Evolutionary conservation across 192 early-diverging fungal species (phyloP).

Genomic region (Umbelopsis vinacea): DNA sequence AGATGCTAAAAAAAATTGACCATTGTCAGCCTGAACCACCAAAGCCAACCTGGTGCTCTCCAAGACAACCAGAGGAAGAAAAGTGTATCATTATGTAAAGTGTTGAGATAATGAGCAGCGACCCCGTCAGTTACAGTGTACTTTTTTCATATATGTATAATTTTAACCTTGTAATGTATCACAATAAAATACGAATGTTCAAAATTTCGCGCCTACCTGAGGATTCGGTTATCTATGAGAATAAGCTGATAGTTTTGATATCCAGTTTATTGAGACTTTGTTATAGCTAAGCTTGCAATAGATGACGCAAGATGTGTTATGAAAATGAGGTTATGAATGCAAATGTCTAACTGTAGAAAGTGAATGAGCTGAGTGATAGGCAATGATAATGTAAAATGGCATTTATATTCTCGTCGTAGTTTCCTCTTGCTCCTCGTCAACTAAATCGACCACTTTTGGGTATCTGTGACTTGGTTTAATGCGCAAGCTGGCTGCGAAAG

Average conservation of each 20-base stretch:
- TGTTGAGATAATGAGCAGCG: background rate
- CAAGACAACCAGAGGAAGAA: background rate
- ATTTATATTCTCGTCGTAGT: background rate
- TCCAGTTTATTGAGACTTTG: background rate
- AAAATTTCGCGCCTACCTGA: no score
- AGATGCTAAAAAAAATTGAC: background rate
- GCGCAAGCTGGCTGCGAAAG: conserved; percentile 6
- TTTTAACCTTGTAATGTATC: background rate
- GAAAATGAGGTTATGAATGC: background rate
- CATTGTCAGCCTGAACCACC: background rate
- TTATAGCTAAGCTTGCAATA: background rate
- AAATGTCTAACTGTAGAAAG: conserved; percentile 1
- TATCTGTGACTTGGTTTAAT: background rate
- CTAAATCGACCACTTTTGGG: background rate
- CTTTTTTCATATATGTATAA: background rate
- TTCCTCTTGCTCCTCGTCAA: background rate
- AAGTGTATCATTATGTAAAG: conserved; percentile 12
- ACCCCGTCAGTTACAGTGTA: background rate
- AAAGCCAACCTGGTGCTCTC: conserved; percentile 8
- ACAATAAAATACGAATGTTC: background rate
- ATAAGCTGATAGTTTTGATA: no score
- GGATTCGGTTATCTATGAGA: no score
- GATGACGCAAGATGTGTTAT: background rate
- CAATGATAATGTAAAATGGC: conserved; percentile 2
- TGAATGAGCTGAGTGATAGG: background rate